Evolutionary conservation across 2,329 filamentous ascomycete species (phyloP).

Genomic region (Ascochyta koolunga): DNA sequence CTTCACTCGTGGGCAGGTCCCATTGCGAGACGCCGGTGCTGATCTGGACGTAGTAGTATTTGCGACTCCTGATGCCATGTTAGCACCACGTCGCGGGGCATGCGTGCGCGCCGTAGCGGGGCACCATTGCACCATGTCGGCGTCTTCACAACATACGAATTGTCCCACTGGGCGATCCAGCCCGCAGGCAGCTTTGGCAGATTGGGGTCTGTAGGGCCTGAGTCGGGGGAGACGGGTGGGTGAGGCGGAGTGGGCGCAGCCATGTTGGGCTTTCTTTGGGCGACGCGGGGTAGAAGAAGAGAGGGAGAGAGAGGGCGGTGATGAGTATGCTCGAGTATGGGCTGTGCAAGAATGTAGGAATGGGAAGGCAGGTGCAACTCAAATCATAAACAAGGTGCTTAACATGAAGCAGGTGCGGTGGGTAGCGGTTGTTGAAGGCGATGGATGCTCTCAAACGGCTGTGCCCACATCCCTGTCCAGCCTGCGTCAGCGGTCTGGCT

Average conservation of each 20-base stretch:
- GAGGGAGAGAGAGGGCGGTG: slow-evolving; percentile 5
- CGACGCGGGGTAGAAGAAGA: slow-evolving; percentile 7
- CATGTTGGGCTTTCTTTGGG: slow-evolving; percentile 28
- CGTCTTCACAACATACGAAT: slow-evolving; percentile 33
- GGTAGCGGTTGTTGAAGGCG: slow-evolving; percentile 25
- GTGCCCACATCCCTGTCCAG: slow-evolving; percentile 12
- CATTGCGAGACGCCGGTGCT: slow-evolving; percentile 75
- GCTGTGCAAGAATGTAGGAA: not conserved
- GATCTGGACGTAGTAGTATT: slow-evolving; percentile 66
- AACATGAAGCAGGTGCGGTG: slow-evolving; percentile 13
- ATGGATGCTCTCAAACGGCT: slow-evolving; percentile 18
- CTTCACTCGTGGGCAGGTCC: slow-evolving; percentile 72
- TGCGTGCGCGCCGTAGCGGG: slow-evolving; percentile 19
- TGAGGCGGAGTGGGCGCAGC: slow-evolving; percentile 45
- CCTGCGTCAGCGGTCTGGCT: slow-evolving; percentile 13
- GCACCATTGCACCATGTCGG: slow-evolving; percentile 10
- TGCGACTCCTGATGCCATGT: slow-evolving; percentile 41
- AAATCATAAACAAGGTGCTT: slow-evolving; percentile 3
- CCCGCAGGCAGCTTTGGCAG: slow-evolving; percentile 47
- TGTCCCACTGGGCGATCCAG: slow-evolving; percentile 51
- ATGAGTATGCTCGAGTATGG: slow-evolving; percentile 3
- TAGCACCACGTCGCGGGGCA: slow-evolving; percentile 30
- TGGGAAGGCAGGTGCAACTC: slow-evolving; percentile 1
- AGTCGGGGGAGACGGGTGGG: slow-evolving; percentile 47
- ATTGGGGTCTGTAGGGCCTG: slow-evolving; percentile 47